Base-by-base conservation (phyloP, 371 early-diverging fungal genomes). In the Fennellomyces sp. region DNA sequence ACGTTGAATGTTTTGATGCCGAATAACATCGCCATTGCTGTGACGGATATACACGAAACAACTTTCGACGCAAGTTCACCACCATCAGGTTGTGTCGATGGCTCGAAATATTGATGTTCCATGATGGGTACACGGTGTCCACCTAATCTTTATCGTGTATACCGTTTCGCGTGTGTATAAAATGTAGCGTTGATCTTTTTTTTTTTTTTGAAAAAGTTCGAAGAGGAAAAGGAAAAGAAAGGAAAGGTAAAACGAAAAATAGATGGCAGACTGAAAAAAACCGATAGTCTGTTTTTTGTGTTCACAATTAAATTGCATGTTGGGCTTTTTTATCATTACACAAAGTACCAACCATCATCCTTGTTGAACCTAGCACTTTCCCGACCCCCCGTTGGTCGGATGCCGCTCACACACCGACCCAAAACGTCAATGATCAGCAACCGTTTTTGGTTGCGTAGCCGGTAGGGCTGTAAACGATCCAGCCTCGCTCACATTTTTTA, bases 1-100 rank as follows among this genome's bases (percentile, higher is more conserved):
- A 77, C 69, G 31, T 72, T 70, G 17, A 63, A 70, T 12, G 81
- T 75, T 60, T 80, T 80, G 66, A 75, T 72, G 11, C 78, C 81
- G 58, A 77, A 75, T 17, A 80, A 66, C 5, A 63, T 17, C n/a
- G 72, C 62, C 66, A 76, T 72, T 36, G 73, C 41, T 5, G 75
- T 56, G 41, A 80, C 68, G 15, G 69, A 76, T 30, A 62, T 0
- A 12, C 77, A 60, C 1, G 77, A 75, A 36, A 80, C 26, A 21
- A 80, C 56, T 51, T 73, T 70, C 6, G 81, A 75, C 2, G 65
- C 55, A 2, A 73, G 41, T 51, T 77, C 77, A 36, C 51, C 51
- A 15, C 63, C 51, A 53, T 75, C 75, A 5, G 75, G 73, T 31
- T 69, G 69, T 8, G 56, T 36, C 17, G 30, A 19, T 25, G 60